Evolutionary conservation across 305 asterid genomes (phyloP).

Genomic region (Fraxinus sp.): DNA sequence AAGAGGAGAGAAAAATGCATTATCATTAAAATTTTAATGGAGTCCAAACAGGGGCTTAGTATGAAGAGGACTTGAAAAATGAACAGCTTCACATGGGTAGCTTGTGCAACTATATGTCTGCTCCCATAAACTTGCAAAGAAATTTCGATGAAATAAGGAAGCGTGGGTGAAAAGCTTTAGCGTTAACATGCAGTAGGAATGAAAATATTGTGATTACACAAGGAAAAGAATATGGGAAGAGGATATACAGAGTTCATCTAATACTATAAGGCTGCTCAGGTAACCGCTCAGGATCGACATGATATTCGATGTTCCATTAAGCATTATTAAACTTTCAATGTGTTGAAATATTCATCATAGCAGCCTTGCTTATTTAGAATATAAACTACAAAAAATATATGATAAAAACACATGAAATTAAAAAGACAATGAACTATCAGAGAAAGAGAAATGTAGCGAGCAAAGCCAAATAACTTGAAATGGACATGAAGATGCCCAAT

Average conservation of each 20-base stretch:
- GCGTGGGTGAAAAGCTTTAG: neutral
- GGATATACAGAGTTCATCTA: neutral
- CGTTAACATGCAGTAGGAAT: neutral
- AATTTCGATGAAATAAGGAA: neutral
- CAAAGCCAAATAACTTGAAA: neutral
- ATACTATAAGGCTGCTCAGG: conserved; percentile 37
- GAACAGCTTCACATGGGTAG: neutral
- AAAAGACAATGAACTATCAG: neutral
- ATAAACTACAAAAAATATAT: neutral
- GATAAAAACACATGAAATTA: neutral
- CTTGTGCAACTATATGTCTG: neutral
- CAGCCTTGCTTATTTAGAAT: conserved; percentile 8
- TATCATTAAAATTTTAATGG: too few relatives aligned
- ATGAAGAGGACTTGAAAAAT: neutral
- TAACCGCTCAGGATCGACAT: conserved; percentile 63
- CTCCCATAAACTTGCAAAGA: neutral
- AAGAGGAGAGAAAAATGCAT: too few relatives aligned
- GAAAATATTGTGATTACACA: neutral
- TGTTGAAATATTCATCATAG: conserved; percentile 22
- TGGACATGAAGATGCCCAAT: neutral
- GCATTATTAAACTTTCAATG: conserved; percentile 35
- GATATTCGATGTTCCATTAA: conserved; percentile 40
- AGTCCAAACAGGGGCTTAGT: too few relatives aligned
- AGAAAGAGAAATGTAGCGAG: neutral
- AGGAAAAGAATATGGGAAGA: neutral